These are phyloP conservation scores for Tetrahymena elliotti DNA, from an alignment of 73 alveolate genomes.

Conservation along the genomic window DNA sequence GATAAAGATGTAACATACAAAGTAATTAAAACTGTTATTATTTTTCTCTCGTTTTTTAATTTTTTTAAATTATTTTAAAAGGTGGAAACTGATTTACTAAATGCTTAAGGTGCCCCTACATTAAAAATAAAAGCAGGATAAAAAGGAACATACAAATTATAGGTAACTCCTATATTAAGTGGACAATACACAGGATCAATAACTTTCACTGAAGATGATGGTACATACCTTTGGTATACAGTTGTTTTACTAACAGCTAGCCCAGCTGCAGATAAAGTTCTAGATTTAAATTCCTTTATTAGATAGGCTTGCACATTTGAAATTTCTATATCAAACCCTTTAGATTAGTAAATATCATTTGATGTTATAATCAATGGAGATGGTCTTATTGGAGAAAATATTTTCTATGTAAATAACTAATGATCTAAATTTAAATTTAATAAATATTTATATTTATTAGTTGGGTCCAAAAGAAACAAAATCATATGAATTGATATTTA, in stretches of 20 bases:
- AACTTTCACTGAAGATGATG: constrained; percentile 83
- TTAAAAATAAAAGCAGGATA: constrained; percentile 32
- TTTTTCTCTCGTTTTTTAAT: no score
- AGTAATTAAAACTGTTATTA: constrained; percentile 50
- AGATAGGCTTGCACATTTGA: constrained; percentile 88
- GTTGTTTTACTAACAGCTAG: constrained; percentile 60
- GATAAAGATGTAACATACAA: neutral
- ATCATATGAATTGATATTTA: constrained; percentile 78
- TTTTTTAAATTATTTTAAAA: constrained; percentile 22
- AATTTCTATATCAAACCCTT: constrained; percentile 82
- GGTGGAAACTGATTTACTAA: constrained; percentile 90
- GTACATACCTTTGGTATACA: constrained; percentile 88
- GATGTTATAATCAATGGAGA: constrained; percentile 90
- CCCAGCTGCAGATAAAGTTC: constrained; percentile 74
- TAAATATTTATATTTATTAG: neutral
- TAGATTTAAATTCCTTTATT: constrained; percentile 79
- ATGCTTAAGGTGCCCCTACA: constrained; percentile 73
- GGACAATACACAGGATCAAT: constrained; percentile 93
- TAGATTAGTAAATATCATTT: constrained; percentile 72
- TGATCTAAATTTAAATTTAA: neutral
- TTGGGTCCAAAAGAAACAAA: constrained; percentile 69
- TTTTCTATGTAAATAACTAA: constrained; percentile 32
- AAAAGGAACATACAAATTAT: constrained; percentile 20
- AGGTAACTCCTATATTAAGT: constrained; percentile 83
- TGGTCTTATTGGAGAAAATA: constrained; percentile 84